A percentile compares a stretch with the other conserved stretches of the same genome.
Evolutionary conservation across 345 rosid species (phyloP).

Genomic region (Rhodamnia rubescens): DNA sequence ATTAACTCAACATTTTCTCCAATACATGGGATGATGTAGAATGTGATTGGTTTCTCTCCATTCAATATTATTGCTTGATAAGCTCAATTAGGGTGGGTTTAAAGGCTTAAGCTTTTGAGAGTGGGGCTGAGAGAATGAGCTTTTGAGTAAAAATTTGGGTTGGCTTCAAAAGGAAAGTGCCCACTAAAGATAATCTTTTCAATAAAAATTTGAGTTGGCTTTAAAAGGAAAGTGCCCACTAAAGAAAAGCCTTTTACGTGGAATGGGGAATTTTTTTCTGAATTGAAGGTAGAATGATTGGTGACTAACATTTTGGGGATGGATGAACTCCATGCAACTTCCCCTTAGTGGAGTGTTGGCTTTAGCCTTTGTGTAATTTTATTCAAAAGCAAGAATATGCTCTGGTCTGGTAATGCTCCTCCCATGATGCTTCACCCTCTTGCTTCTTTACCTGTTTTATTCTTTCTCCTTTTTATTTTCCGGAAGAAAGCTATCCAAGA

Average conservation of each 20-base stretch:
- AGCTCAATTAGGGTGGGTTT: background rate
- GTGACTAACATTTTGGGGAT: constrained; percentile 26
- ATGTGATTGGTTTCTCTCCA: background rate
- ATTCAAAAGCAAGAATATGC: constrained; percentile 14
- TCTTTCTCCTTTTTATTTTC: constrained; percentile 4
- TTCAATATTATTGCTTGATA: background rate
- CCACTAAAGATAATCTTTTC: constrained; percentile 41
- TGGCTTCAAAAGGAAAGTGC: constrained; percentile 41
- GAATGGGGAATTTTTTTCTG: constrained; percentile 1
- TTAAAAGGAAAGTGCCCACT: constrained; percentile 74
- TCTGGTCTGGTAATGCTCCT: constrained; percentile 8
- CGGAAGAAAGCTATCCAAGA: background rate
- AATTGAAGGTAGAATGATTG: constrained; percentile 24
- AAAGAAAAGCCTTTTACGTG: constrained; percentile 25
- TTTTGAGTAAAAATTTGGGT: background rate
- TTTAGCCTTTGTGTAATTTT: constrained; percentile 25
- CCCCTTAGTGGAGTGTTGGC: constrained; percentile 28
- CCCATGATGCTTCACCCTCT: constrained; percentile 31
- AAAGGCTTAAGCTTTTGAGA: constrained; percentile 16
- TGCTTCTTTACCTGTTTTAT: constrained; percentile 29
- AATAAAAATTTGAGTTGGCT: background rate
- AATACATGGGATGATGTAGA: background rate
- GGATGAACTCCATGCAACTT: constrained; percentile 60
- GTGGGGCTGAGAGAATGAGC: background rate
- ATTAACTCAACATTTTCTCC: background rate